These are phyloP conservation scores for Raffaelea ambrosiae DNA, from an alignment of 2,329 filamentous ascomycete genomes.

Conservation along the genomic window DNA sequence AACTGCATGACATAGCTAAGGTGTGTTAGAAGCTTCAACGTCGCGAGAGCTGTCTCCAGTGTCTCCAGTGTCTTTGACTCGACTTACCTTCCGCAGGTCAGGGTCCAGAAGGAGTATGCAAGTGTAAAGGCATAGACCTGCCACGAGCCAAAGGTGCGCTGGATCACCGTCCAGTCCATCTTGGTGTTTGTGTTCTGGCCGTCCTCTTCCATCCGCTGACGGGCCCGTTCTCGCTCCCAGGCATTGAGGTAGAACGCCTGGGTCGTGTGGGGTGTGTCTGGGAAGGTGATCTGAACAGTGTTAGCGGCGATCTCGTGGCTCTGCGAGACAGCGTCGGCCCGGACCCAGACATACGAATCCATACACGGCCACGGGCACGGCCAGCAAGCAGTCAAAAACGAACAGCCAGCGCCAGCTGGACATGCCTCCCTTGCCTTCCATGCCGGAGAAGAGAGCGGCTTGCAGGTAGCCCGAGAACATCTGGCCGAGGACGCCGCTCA, in stretches of 20 bases:
- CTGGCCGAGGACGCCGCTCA: slow-evolving; percentile 55
- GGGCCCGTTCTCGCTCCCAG: slow-evolving; percentile 55
- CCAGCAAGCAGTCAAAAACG: slow-evolving; percentile 20
- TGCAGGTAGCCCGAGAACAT: slow-evolving; percentile 56
- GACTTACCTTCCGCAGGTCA: slow-evolving; percentile 25
- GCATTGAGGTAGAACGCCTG: slow-evolving; percentile 27
- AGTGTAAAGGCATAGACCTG: slow-evolving; percentile 34
- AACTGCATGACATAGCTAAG: slow-evolving; percentile 27
- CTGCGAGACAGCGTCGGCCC: no score
- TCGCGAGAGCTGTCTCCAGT: no score
- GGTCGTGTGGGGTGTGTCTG: slow-evolving; percentile 29
- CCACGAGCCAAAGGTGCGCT: slow-evolving; percentile 30
- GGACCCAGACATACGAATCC: slow-evolving; percentile 15
- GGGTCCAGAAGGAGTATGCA: slow-evolving; percentile 28
- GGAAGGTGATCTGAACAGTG: slow-evolving; percentile 14
- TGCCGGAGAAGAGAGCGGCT: slow-evolving; percentile 50
- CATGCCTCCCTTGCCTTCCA: slow-evolving; percentile 27
- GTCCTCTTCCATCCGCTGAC: slow-evolving; percentile 57
- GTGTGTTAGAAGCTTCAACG: no score
- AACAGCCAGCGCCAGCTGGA: slow-evolving; percentile 8
- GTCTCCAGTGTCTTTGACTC: no score
- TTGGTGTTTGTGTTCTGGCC: slow-evolving; percentile 28
- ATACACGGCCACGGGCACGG: slow-evolving; percentile 27
- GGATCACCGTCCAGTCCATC: slow-evolving; percentile 26
- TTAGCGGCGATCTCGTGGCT: no score